Evolutionary conservation across 2,329 filamentous ascomycete genomes (phyloP).

Genomic region (Coniella lustricola): DNA sequence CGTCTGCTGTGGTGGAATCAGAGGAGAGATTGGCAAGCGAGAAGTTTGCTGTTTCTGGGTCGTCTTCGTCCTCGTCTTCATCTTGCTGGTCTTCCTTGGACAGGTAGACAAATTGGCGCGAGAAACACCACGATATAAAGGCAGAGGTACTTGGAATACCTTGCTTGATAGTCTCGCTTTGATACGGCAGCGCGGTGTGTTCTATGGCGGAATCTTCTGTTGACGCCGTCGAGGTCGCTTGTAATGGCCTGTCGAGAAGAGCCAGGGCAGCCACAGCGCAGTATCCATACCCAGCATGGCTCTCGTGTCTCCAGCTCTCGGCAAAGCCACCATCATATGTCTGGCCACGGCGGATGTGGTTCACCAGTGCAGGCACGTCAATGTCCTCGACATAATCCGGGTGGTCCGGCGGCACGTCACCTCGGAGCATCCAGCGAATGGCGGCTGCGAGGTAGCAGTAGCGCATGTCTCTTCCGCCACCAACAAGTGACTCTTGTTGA

Average conservation of each 20-base stretch:
- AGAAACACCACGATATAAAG: slow-evolving; percentile 47
- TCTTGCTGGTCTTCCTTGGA: slow-evolving; percentile 30
- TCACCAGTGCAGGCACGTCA: slow-evolving; percentile 60
- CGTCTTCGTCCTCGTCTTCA: slow-evolving; percentile 31
- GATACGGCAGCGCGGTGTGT: not conserved
- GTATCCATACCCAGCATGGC: slow-evolving; percentile 87
- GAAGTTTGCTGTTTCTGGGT: slow-evolving; percentile 23
- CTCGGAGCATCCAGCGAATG: slow-evolving; percentile 75
- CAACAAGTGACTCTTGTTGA: slow-evolving; percentile 42
- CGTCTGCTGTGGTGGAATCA: slow-evolving; percentile 18
- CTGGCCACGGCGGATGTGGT: slow-evolving; percentile 58
- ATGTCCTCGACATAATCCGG: slow-evolving; percentile 62
- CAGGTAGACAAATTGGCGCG: slow-evolving; percentile 53
- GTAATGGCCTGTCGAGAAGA: slow-evolving; percentile 59
- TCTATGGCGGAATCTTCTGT: too few species aligned
- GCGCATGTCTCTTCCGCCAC: slow-evolving; percentile 76
- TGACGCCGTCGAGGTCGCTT: slow-evolving; percentile 19
- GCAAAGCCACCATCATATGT: slow-evolving; percentile 81
- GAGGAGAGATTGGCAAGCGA: slow-evolving; percentile 29
- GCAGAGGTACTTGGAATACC: slow-evolving; percentile 32
- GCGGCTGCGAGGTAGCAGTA: slow-evolving; percentile 81
- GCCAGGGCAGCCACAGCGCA: slow-evolving; percentile 74
- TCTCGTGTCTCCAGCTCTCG: slow-evolving; percentile 71
- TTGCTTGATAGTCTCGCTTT: slow-evolving; percentile 28
- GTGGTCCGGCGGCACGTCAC: slow-evolving; percentile 43